Percentiles rank a stretch among this genome's conserved stretches.
Conservation (phyloP, 345 rosid genomes). For the Linum usitatissimum region DNA sequence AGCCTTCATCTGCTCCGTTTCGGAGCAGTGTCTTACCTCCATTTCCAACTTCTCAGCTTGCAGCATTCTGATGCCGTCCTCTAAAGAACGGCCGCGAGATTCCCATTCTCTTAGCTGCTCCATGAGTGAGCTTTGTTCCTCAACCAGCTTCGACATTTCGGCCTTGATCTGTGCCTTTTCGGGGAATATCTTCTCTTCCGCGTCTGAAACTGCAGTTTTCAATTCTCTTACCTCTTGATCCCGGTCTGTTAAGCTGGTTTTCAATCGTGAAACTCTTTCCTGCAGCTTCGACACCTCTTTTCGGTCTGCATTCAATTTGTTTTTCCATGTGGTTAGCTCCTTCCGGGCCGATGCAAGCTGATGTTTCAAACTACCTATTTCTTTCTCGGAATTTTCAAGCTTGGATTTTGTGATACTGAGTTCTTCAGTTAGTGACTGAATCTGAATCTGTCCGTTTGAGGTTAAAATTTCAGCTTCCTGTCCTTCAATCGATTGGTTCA, state of each 20-base stretch:
- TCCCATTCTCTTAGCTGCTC: constrained; percentile 39
- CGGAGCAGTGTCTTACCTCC: constrained; percentile 23
- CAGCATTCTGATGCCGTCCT: constrained; percentile 26
- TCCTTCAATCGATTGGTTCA: neutral
- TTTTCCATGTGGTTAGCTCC: constrained; percentile 17
- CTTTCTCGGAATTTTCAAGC: constrained; percentile 16
- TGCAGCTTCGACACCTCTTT: constrained; percentile 32
- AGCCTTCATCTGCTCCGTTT: constrained; percentile 29
- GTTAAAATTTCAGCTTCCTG: neutral
- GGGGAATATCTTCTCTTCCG: constrained; percentile 33
- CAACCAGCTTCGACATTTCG: constrained; percentile 32
- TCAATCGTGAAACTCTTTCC: constrained; percentile 26
- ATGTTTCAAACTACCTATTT: constrained; percentile 6
- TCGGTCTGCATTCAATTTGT: constrained; percentile 28
- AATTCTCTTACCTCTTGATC: constrained; percentile 29
- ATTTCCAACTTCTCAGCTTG: constrained; percentile 33
- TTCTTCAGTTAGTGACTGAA: neutral
- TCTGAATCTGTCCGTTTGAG: neutral
- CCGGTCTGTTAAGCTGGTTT: constrained; percentile 26
- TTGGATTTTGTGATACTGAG: constrained; percentile 20
- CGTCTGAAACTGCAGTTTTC: constrained; percentile 33
- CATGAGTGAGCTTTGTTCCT: constrained; percentile 26
- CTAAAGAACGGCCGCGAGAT: constrained; percentile 24
- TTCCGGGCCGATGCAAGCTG: constrained; percentile 22
- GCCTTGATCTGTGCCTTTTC: constrained; percentile 48